These are phyloP conservation scores for Lecanicillium sp. DNA, from an alignment of 2,329 filamentous ascomycete genomes.

Conservation along the genomic window DNA sequence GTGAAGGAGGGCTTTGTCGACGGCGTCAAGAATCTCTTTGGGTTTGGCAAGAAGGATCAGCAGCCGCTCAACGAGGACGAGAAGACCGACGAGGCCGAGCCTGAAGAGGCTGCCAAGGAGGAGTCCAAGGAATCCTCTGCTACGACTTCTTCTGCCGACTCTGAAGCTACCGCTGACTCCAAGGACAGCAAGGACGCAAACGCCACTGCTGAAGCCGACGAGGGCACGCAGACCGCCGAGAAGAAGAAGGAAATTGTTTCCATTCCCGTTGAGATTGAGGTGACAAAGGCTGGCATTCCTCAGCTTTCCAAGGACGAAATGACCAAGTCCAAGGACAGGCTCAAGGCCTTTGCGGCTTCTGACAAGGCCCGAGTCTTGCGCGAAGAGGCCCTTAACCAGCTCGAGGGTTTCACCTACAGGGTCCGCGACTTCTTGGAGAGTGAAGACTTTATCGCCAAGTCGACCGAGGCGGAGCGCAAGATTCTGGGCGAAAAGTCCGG, in stretches of 20 bases:
- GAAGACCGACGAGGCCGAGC: slow-evolving; percentile 18
- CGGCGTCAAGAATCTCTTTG: slow-evolving; percentile 92
- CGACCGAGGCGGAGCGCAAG: slow-evolving; percentile 59
- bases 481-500: slow-evolving; percentile 60
- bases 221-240: slow-evolving; percentile 28
- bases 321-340: slow-evolving; percentile 53
- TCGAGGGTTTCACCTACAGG: slow-evolving; percentile 91
- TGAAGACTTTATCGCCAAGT: slow-evolving; percentile 62
- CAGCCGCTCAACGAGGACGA: slow-evolving; percentile 53
- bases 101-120: slow-evolving; percentile 23
- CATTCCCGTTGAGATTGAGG: slow-evolving; percentile 41
- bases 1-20: slow-evolving; percentile 77
- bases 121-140: slow-evolving; percentile 11
- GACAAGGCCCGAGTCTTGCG: slow-evolving; percentile 68
- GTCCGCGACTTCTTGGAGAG: slow-evolving; percentile 75
- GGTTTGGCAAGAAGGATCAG: slow-evolving; percentile 84
- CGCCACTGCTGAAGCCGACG: slow-evolving; percentile 30
- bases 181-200: slow-evolving; percentile 34
- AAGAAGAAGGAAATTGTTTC: slow-evolving; percentile 51
- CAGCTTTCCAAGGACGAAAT: slow-evolving; percentile 40
- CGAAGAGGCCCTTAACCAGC: slow-evolving; percentile 82
- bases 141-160: slow-evolving; percentile 14
- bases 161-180: slow-evolving; percentile 38
- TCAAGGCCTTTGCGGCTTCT: slow-evolving; percentile 78
- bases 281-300: slow-evolving; percentile 42